Conservation (phyloP, 768 basidiomycete species). For the Leccinum olivaceopallidum region DNA sequence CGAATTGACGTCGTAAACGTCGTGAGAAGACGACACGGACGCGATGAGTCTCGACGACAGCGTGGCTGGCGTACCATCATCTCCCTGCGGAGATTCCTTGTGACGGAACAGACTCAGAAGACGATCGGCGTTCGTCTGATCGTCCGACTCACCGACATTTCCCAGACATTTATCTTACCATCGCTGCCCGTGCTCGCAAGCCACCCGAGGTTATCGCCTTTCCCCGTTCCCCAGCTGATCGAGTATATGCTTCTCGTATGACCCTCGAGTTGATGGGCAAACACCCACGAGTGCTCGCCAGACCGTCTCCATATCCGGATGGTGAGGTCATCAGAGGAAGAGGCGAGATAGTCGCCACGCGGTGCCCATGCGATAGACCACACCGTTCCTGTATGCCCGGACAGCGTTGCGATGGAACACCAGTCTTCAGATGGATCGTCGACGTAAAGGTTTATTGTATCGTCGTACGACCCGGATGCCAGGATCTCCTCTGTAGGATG, state of each 20-base stretch:
- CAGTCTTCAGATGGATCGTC: constrained; percentile 96
- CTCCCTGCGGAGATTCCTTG: constrained; percentile 21
- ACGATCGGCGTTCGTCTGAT: not conserved
- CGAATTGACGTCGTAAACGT: constrained; percentile 81
- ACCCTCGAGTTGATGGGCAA: constrained; percentile 55
- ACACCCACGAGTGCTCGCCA: constrained; percentile 62
- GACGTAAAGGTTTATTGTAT: constrained; percentile 89
- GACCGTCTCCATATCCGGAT: constrained; percentile 83
- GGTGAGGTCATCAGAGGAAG: constrained; percentile 81
- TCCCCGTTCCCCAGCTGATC: constrained; percentile 65
- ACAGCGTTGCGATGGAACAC: constrained; percentile 81
- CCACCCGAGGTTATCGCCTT: constrained; percentile 62
- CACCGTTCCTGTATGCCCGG: constrained; percentile 84
- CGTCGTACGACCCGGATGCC: constrained; percentile 96
- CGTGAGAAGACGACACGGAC: constrained; percentile 66
- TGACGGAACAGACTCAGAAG: not conserved
- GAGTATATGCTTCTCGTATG: constrained; percentile 82
- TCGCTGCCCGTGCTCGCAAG: constrained; percentile 86
- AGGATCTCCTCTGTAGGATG: constrained; percentile 97
- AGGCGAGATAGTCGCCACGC: constrained; percentile 77
- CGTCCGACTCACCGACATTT: constrained; percentile 52
- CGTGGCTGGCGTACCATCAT: constrained; percentile 5
- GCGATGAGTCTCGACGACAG: constrained; percentile 54
- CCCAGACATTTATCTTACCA: constrained; percentile 81
- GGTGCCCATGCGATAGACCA: constrained; percentile 89